Base-by-base conservation (phyloP, 257 asterid species). In the Schizonepeta tenuifolia region DNA sequence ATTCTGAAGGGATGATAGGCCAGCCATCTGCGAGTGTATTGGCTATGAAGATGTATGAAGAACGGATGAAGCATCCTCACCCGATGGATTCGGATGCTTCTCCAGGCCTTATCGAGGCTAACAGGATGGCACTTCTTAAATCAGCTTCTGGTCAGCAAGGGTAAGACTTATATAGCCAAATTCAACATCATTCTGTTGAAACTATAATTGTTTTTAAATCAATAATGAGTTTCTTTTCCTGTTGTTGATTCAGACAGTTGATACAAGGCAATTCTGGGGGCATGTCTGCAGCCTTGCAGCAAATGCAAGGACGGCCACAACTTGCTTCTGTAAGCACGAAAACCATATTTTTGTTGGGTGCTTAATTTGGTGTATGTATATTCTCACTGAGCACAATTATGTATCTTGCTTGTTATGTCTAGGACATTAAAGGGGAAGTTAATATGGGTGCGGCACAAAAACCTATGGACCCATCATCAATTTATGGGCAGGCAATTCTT, bases 21-120 rank as follows among this genome's bases (percentile, higher is more conserved):
- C 99, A 92, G 84, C 96, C 96, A 74, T 94, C 99, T 79, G 95
- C 97, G 58, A 92, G 96, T 77, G 90, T 86, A 54, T 81, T 92
- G 84, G 98, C 96, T 51, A 88, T 92, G 98, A 95, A 90, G 87
- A 83, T 95, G 91, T 87, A 92, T 46, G 99, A 95, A 79, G 99
- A 92, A 72, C 94, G 96, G 38, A 84, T 90, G 96, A 95, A 92
- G 79, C 97, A 90, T 79, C 87, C 97, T 22, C 88, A 90, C 75
- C 83, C 96, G 11, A 86, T 95, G 96, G 98, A 95, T 75, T 83
- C 98, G 4, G 99, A 92, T 82, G 80, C 95, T n/a, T 89, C 98
- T 67, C 70, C 89, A 12, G 87, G 90, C 55, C 87, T 95, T 49
- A 79, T 90, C 17, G 98, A 95, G 73, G 95, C 99, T 72, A 92